Evolutionary conservation across 2,329 filamentous ascomycete species (phyloP), one percentile per base, ranked within the genome.

Genomic region (Trichoderma afroharzianum): DNA sequence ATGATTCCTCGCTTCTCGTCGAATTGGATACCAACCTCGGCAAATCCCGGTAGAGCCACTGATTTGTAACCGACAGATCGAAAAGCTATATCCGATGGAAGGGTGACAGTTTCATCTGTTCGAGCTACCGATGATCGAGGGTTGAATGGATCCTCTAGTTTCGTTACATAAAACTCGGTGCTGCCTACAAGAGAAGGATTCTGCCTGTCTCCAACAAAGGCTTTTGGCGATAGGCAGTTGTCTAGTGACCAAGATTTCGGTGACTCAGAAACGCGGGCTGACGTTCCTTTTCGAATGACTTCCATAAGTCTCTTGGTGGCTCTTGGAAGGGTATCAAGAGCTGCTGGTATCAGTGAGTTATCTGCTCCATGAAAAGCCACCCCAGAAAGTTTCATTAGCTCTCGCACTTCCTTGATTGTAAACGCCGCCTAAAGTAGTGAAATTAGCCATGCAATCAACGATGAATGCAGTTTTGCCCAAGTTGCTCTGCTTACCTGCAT

Each of bases 51-150:
- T 0, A 99, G 83, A 0, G 93, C 85, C 36, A 91, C 87, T 0
- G 94, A 95, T 76, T 93, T 94, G 83, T 99, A 99, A 7, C 96
- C 96, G 57, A 99, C 95, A n/a, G 94, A 97, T 21, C 94, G 90
- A 82, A 99, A 98, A 18, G 93, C 94, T 4, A 95, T 79, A 6
- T 90, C 87, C 0, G 94, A 90, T 0, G 88, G 85, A 6, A 97
- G 76, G 4, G 85, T 79, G 3, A 86, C 72, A 2, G 82, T 82
- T 72, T 88, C 82, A 0, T 84, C 86, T 0, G 86, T 89, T 14
- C 82, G 79, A 4, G 81, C 78, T 15, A 86, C 83, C 67, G 84
- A 82, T 9, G 88, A 84, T 55, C 81, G 75, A 18, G 86, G 85
- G 78, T 85, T 87, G 82, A 86, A 89, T 72, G 78, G 86, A 76